phyloP scores from a whole-genome alignment of 2,329 filamentous ascomycete species.

The Epichloe elymi region DNA sequence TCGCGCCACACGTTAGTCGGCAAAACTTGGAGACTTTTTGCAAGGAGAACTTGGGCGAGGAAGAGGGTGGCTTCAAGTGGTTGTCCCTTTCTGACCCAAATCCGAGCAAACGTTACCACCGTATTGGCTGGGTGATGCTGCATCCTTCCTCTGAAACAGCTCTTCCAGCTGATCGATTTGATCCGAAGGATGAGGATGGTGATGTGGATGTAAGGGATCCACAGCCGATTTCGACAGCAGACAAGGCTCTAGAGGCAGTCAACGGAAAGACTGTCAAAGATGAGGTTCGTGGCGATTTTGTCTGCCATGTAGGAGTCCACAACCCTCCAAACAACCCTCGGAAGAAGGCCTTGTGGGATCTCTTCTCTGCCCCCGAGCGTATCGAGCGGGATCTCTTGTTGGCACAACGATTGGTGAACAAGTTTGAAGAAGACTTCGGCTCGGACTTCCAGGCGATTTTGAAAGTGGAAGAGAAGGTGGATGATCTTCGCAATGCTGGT shows the following conservation, averaged over 20 bases:
- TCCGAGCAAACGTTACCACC: constrained; percentile 89
- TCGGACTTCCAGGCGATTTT: constrained; percentile 61
- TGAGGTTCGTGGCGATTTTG: constrained; percentile 85
- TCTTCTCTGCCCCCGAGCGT: constrained; percentile 88
- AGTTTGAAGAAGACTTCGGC: constrained; percentile 74
- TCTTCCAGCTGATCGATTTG: constrained; percentile 54
- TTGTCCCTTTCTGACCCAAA: constrained; percentile 93
- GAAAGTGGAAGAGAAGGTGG: constrained; percentile 77
- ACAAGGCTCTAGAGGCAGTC: constrained; percentile 83
- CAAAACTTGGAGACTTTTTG: constrained; percentile 89
- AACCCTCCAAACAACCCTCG: constrained; percentile 73
- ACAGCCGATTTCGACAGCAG: constrained; percentile 47
- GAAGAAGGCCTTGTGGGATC: constrained; percentile 93
- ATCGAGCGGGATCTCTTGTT: constrained; percentile 82
- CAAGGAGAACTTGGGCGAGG: constrained; percentile 84
- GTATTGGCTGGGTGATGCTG: constrained; percentile 97
- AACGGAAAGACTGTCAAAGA: constrained; percentile 97
- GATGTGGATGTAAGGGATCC: constrained; percentile 44
- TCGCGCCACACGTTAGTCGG: constrained; percentile 89
- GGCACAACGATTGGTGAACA: constrained; percentile 67
- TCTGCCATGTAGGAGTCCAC: constrained; percentile 93
- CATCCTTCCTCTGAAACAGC: constrained; percentile 61
- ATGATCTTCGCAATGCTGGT: constrained; percentile 64
- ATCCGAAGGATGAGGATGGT: constrained; percentile 57
- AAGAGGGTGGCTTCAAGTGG: constrained; percentile 88